Conservation (phyloP, 2,329 filamentous ascomycete genomes). For the Aspergillus sp. region DNA sequence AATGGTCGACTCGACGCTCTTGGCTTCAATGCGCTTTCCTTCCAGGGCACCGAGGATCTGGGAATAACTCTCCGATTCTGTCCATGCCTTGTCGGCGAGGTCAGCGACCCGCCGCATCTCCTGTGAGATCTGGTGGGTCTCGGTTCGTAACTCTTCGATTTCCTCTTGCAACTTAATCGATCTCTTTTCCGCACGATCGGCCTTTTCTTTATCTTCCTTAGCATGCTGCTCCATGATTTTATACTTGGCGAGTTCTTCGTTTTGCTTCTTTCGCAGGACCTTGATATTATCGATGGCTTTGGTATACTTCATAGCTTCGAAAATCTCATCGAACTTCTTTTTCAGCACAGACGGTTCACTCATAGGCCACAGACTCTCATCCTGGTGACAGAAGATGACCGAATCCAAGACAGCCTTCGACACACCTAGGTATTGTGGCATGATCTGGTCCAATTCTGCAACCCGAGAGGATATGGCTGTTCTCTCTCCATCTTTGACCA, state of each 20-base stretch:
- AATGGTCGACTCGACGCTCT: slow-evolving; percentile 62
- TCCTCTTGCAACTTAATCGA: slow-evolving; percentile 57
- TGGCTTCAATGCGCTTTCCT: slow-evolving; percentile 66
- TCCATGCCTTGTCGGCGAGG: slow-evolving; percentile 58
- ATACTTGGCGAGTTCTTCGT: slow-evolving; percentile 62
- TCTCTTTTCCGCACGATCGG: slow-evolving; percentile 60
- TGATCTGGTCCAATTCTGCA: slow-evolving; percentile 70
- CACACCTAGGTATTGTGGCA: slow-evolving; percentile 81
- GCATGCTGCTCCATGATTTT: slow-evolving; percentile 69
- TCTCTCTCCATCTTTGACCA: slow-evolving; percentile 70
- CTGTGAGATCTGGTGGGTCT: slow-evolving; percentile 53
- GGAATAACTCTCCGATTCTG: slow-evolving; percentile 64
- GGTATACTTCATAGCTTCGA: slow-evolving; percentile 92
- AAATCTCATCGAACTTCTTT: slow-evolving; percentile 94
- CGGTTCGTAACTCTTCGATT: slow-evolving; percentile 48
- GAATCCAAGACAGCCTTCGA: slow-evolving; percentile 83
- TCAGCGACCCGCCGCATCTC: slow-evolving; percentile 37
- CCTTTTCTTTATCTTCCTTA: slow-evolving; percentile 77
- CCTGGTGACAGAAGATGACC: slow-evolving; percentile 98
- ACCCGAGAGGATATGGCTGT: slow-evolving; percentile 70
- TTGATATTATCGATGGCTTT: slow-evolving; percentile 97
- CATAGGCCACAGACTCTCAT: slow-evolving; percentile 95
- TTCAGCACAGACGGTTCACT: slow-evolving; percentile 79
- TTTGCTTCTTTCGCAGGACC: slow-evolving; percentile 71
- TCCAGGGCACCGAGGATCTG: slow-evolving; percentile 66